Evolutionary conservation across 306 rosid species (phyloP).

Genomic region (Casuarina equisetifolia): DNA sequence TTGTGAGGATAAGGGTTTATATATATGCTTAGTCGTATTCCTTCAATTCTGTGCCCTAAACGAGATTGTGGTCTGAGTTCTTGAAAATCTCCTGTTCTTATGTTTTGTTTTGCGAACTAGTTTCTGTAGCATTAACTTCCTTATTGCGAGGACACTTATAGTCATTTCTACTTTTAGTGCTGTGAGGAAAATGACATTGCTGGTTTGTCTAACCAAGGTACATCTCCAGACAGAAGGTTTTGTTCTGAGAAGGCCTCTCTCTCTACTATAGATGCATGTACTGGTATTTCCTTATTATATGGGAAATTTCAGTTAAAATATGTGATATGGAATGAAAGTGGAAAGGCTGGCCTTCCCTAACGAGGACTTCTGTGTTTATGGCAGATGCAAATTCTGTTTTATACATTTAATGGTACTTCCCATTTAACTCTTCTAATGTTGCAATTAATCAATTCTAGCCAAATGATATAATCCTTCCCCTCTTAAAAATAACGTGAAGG

Average conservation of each 20-base stretch:
- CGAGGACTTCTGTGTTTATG: neutral
- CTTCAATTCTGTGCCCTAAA: neutral
- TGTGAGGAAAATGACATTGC: conserved; percentile 1
- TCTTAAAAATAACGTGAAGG: neutral
- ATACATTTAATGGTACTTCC: neutral
- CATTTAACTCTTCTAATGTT: neutral
- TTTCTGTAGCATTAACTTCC: neutral
- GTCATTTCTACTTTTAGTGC: neutral
- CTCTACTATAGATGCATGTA: neutral
- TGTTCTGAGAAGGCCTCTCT: neutral
- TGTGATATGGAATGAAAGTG: neutral
- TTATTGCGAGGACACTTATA: neutral
- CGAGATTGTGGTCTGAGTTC: neutral
- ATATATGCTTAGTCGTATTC: neutral
- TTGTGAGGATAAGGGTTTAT: neutral
- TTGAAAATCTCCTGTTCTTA: neutral
- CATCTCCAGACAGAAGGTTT: neutral
- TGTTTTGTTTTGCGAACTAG: neutral
- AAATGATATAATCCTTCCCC: neutral
- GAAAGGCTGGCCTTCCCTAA: neutral
- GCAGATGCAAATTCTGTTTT: neutral
- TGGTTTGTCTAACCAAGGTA: neutral
- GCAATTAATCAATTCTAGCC: neutral
- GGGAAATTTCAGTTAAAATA: neutral
- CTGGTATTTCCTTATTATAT: neutral